These are phyloP conservation scores for Serendipita vermifera DNA, from an alignment of 768 basidiomycete genomes.

Conservation along the genomic window DNA sequence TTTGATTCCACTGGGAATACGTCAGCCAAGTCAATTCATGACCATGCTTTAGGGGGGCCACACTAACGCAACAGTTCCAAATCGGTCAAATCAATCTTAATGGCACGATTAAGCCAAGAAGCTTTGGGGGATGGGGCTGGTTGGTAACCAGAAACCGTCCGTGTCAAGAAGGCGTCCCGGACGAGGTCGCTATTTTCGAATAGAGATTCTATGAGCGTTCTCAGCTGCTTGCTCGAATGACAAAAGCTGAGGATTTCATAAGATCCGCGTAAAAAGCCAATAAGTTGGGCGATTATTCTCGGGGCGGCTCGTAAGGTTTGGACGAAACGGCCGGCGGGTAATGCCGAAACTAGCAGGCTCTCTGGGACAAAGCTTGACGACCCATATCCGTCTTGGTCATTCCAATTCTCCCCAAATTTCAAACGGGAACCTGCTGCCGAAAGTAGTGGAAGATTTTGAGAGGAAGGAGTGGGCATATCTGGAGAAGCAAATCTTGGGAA, in stretches of 20 bases:
- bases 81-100: constrained; percentile 7
- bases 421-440: background rate
- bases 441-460: background rate
- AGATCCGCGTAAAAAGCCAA: background rate
- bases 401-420: background rate
- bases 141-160: background rate
- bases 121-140: background rate
- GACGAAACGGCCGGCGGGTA: background rate
- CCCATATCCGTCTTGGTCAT: background rate
- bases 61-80: background rate
- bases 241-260: constrained; percentile 5
- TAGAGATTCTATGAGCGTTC: background rate
- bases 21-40: background rate
- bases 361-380: background rate
- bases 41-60: background rate
- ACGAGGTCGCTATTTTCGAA: background rate
- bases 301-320: background rate
- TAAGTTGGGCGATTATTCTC: background rate
- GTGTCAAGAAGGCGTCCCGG: background rate
- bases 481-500: background rate
- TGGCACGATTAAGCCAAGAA: background rate
- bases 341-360: background rate
- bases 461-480: background rate
- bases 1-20: constrained; percentile 1
- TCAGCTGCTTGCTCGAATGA: background rate